Conservation (phyloP, 2,329 filamentous ascomycete genomes). For the Lecanicillium sp. region DNA sequence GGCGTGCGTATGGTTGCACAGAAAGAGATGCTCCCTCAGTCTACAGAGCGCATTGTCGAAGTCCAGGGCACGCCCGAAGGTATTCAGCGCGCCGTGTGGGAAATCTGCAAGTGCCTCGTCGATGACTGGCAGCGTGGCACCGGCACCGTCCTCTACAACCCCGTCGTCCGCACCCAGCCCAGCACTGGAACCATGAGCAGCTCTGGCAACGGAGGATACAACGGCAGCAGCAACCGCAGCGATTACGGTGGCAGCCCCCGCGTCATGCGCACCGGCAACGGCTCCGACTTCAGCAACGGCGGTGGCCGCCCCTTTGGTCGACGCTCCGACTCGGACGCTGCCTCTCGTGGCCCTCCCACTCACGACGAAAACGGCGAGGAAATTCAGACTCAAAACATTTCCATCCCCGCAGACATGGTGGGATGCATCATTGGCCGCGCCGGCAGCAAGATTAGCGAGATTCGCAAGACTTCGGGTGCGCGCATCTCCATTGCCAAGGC, state of each 20-base stretch:
- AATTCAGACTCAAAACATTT: conserved; percentile 98
- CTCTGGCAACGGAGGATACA: conserved; percentile 37
- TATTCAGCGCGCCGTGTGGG: conserved; percentile 94
- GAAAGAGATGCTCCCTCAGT: conserved; percentile 99
- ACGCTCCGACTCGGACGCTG: conserved; percentile 77
- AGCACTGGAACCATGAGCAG: conserved; percentile 37
- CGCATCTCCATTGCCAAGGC: conserved; percentile 97
- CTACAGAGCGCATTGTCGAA: conserved; percentile 95
- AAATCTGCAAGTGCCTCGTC: conserved; percentile 96
- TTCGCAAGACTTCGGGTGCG: conserved; percentile 91
- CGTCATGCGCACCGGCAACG: conserved; percentile 93
- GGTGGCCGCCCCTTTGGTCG: conserved; percentile 62
- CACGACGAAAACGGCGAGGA: conserved; percentile 96
- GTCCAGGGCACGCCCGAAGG: conserved; percentile 91
- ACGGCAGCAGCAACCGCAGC: conserved; percentile 29
- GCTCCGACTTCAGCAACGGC: conserved; percentile 89
- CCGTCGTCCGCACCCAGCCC: conserved; percentile 77
- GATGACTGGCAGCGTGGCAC: conserved; percentile 97
- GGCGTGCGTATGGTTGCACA: conserved; percentile 98
- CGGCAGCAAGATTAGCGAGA: conserved; percentile 97
- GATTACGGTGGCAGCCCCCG: conserved; percentile 55
- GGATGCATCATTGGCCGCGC: conserved; percentile 96
- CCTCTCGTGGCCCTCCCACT: conserved; percentile 71
- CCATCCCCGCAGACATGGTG: conserved; percentile 98
- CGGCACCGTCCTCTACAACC: conserved; percentile 96